Percentiles rank a stretch among this genome's conserved stretches.
These are phyloP conservation scores for Stephania yunnanensis DNA, from an alignment of 164 flowering plant species.

Conservation along the genomic window DNA sequence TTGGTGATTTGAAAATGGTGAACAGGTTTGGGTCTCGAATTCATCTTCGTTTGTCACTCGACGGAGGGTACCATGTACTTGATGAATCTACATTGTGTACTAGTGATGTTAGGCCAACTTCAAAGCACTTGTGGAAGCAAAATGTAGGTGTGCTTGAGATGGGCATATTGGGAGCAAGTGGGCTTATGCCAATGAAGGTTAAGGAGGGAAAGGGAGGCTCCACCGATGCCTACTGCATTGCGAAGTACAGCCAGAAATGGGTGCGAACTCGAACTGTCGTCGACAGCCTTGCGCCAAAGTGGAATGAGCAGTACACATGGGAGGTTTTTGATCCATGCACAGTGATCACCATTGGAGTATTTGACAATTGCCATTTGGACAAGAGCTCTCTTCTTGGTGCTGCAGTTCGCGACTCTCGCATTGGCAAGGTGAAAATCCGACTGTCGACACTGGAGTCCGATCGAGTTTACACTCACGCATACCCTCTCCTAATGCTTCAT, in stretches of 20 bases:
- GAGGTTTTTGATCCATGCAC: slow-evolving; percentile 41
- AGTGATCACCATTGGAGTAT: slow-evolving; percentile 35
- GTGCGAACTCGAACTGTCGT: slow-evolving; percentile 35
- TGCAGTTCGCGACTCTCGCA: slow-evolving; percentile 24
- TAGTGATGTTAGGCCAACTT: slow-evolving; percentile 64
- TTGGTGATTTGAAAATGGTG: slow-evolving; percentile 26
- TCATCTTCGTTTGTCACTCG: slow-evolving; percentile 46
- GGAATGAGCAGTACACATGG: slow-evolving; percentile 47
- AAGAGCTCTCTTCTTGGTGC: slow-evolving; percentile 1
- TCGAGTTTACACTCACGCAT: slow-evolving; percentile 37
- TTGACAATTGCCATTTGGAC: slow-evolving; percentile 30
- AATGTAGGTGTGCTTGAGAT: slow-evolving; percentile 42
- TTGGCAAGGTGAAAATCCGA: slow-evolving; percentile 47
- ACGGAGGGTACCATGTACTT: slow-evolving; percentile 67
- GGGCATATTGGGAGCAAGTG: slow-evolving; percentile 70
- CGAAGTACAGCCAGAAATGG: slow-evolving; percentile 41
- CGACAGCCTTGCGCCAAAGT: slow-evolving; percentile 25
- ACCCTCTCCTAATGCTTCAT: slow-evolving; percentile 36
- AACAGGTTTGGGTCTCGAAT: slow-evolving; percentile 56
- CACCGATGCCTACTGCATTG: slow-evolving; percentile 37
- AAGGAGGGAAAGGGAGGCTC: slow-evolving; percentile 27
- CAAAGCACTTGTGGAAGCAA: slow-evolving; percentile 61
- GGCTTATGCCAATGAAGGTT: slow-evolving; percentile 36
- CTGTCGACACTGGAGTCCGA: slow-evolving; percentile 39
- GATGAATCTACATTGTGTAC: slow-evolving; percentile 74